A percentile compares a stretch with the other conserved stretches of the same genome.
Conservation (phyloP, 2,329 filamentous ascomycete genomes). For the Tolypocladium paradoxum region DNA sequence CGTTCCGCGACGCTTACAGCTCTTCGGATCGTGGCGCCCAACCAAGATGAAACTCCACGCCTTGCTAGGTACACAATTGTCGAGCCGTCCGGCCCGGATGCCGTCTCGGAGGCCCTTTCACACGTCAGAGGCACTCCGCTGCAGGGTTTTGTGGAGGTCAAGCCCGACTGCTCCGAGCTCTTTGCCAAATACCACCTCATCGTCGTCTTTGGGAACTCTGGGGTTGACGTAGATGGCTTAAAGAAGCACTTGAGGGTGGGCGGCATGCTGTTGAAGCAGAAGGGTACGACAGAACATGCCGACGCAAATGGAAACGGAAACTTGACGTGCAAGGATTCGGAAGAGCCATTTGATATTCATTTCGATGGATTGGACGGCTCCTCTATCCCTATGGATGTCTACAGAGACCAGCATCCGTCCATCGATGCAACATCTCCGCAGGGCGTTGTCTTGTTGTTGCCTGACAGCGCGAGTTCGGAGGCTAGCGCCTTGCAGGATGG, state of each 20-base stretch:
- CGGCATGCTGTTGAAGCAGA: conserved; percentile 16
- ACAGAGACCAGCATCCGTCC: neutral
- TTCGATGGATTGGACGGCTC: neutral
- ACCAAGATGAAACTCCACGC: conserved; percentile 14
- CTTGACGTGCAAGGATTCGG: neutral
- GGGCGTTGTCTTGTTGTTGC: conserved; percentile 9
- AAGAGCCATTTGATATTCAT: neutral
- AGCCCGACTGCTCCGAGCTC: conserved; percentile 10
- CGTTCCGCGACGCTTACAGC: conserved; percentile 9
- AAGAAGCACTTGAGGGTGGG: conserved; percentile 14
- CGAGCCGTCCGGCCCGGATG: conserved; percentile 3
- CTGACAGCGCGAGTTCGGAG: neutral
- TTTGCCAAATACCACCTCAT: conserved; percentile 23
- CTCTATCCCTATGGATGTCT: conserved; percentile 1
- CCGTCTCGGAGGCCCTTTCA: conserved; percentile 1
- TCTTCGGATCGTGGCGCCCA: conserved; percentile 15
- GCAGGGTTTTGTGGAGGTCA: conserved; percentile 18
- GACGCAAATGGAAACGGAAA: neutral
- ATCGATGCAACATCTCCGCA: neutral
- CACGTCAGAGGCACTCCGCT: conserved; percentile 7
- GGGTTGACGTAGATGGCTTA: conserved; percentile 7
- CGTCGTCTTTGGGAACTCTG: conserved; percentile 10
- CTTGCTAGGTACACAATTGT: conserved; percentile 23
- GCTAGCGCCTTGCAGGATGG: neutral
- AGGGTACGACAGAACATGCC: neutral